Conservation (phyloP, 2,329 filamentous ascomycete species). For the Epichloe typhina region DNA sequence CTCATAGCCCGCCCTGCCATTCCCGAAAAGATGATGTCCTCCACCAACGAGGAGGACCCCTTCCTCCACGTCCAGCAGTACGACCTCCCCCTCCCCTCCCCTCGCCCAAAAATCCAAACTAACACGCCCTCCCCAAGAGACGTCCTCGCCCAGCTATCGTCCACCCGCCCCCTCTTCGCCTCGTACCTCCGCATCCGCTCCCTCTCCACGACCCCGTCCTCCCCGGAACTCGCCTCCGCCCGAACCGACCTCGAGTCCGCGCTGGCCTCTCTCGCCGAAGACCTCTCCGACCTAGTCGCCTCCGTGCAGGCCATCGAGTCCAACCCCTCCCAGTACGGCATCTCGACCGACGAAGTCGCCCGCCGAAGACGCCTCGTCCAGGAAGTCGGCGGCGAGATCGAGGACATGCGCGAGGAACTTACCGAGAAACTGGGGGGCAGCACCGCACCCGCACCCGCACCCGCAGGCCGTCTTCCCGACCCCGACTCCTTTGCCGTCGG, state of each 20-base stretch:
- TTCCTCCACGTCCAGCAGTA: constrained; percentile 63
- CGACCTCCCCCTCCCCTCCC: constrained; percentile 13
- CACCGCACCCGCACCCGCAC: constrained; percentile 9
- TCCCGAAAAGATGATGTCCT: constrained; percentile 47
- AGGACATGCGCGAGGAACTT: constrained; percentile 78
- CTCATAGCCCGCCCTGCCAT: not conserved
- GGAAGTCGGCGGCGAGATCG: constrained; percentile 79
- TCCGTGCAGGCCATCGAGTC: constrained; percentile 79
- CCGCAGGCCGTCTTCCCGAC: constrained; percentile 32
- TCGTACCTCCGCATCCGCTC: constrained; percentile 95
- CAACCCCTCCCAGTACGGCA: constrained; percentile 75
- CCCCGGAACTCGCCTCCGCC: constrained; percentile 75
- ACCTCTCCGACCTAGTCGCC: constrained; percentile 77
- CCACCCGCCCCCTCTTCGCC: constrained; percentile 74
- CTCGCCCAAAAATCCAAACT: not conserved
- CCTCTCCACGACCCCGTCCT: constrained; percentile 55
- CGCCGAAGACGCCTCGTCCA: constrained; percentile 71
- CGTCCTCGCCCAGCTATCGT: constrained; percentile 69
- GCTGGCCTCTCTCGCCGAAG: constrained; percentile 59
- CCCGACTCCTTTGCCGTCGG: constrained; percentile 45
- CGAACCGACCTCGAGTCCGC: constrained; percentile 53
- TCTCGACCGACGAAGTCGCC: constrained; percentile 69
- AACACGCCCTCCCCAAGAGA: constrained; percentile 43
- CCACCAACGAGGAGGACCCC: constrained; percentile 52
- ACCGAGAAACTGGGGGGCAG: constrained; percentile 38